Base-by-base conservation (phyloP, 2,329 filamentous ascomycete genomes). In the Delphinella strobiligena region DNA sequence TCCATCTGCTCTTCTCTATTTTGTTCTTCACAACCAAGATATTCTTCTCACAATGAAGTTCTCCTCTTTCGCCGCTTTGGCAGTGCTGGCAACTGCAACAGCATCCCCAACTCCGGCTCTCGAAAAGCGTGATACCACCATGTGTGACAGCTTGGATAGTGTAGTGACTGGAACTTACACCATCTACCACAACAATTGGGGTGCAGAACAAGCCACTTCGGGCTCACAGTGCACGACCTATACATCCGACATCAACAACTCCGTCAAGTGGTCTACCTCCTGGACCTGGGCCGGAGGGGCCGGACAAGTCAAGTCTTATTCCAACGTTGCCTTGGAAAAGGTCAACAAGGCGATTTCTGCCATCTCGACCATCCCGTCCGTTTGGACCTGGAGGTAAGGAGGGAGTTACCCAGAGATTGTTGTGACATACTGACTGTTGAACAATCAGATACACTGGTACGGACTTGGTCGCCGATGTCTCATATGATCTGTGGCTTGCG, bases 401-500 rank as follows among this genome's bases (percentile, higher is more conserved):
- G n/a, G n/a, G n/a, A n/a, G n/a, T n/a, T n/a, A n/a, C n/a, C n/a
- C n/a, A n/a, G n/a, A n/a, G n/a, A n/a, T n/a, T n/a, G n/a, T n/a
- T n/a, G n/a, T n/a, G n/a, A n/a, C n/a, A n/a, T n/a, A n/a, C n/a
- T n/a, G n/a, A n/a, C n/a, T n/a, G n/a, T n/a, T n/a, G n/a, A n/a
- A n/a, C n/a, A n/a, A n/a, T n/a, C n/a, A 54, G 43, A 24, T 75
- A 77, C 58, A 63, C 62, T 19, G 69, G 66, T 43, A 61, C 55
- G 37, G 45, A 44, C 41, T 54, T 77, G 36, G 60, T 73, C 24
- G 72, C 72, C 38, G 67, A 80, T 50, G 75, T 80, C 12, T 64
- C 74, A 11, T 80, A 76, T 50, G 74, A 79, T 52, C 56, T 79
- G 37, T 80, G 80, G 59, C 74, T 74, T 12, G 61, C 62, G 5